Evolutionary conservation across 2,329 filamentous ascomycete genomes (phyloP), one percentile per base, ranked within the genome.

Genomic region (Phaeosphaeria sp.): DNA sequence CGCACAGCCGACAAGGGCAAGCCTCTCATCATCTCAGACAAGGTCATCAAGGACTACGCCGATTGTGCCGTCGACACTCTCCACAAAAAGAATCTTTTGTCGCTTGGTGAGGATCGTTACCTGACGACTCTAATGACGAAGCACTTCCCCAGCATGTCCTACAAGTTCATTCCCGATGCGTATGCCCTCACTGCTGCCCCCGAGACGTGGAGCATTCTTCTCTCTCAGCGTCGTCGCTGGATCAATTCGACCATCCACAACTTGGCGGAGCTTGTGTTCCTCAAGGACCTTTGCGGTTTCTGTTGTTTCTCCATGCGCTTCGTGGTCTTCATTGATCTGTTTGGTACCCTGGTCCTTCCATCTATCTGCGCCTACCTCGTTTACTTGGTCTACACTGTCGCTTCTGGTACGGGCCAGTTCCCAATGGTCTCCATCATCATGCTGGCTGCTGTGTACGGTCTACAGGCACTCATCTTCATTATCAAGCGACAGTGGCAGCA

Each of bases 231-330:
- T 84, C 93, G 95, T 83, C 91, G 95, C 76, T 99, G 95, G 95
- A 99, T 99, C 78, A 99, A 99, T 81, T 98, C 95, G 1, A 99
- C 95, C 9, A 90, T 99, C 60, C 95, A 99, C 84, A 99, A 99
- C 76, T 79, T 99, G 74, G 91, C 90, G 24, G 95, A 99, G 77
- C 82, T 99, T 73, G 89, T 97, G 75, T 90, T 90, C 70, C 85
- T 99, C 47, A 90, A 93, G 77, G 93, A 99, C 72, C 89, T 99
- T 78, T 99, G 95, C 74, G 95, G 95, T 66, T 99, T 99, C 87
- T 99, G 95, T 81, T 97, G 91, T 80, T 98, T 98, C 83, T 93
- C 91, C 62, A 98, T 98, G 94, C 89, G 94, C 61, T 97, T 98
- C 71, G 87, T 98, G 63, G 95, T 98, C 65, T 91, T 98, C 69